Conservation (phyloP, 345 rosid species). For the Litchi chinensis region DNA sequence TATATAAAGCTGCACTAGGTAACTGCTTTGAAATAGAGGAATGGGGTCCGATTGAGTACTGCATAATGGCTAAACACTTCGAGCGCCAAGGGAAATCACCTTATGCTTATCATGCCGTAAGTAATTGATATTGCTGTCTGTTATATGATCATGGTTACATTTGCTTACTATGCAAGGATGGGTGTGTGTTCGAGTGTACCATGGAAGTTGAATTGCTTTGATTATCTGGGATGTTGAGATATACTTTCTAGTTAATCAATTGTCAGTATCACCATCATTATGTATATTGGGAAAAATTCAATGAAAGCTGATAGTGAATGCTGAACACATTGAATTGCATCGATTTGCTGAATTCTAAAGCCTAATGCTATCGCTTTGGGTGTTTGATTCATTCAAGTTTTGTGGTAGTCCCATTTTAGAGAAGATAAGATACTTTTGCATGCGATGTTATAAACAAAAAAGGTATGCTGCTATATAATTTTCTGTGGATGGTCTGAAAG, state of each 20-base stretch:
- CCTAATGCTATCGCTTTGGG: not conserved
- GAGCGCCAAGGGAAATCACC: constrained; percentile 94
- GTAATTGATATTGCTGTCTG: not conserved
- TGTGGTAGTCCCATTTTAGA: not conserved
- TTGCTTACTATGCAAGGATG: not conserved
- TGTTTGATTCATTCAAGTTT: not conserved
- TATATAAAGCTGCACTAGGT: constrained; percentile 88
- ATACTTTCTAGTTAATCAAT: not conserved
- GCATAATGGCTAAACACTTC: constrained; percentile 86
- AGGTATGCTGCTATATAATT: not conserved
- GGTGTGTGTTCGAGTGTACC: not conserved
- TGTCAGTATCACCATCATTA: not conserved
- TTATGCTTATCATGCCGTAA: constrained; percentile 84
- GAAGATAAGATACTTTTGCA: not conserved
- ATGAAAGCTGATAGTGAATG: not conserved
- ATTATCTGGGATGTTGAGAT: not conserved
- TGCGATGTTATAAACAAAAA: not conserved
- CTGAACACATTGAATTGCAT: not conserved
- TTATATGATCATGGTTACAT: not conserved
- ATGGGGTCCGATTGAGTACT: constrained; percentile 84
- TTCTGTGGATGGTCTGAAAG: not conserved
- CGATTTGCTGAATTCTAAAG: not conserved
- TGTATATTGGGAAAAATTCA: not conserved
- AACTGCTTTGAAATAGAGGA: constrained; percentile 84
- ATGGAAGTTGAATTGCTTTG: not conserved